phyloP scores from a whole-genome alignment of 1,139 yeast species.

The Ogataea hybrid region DNA sequence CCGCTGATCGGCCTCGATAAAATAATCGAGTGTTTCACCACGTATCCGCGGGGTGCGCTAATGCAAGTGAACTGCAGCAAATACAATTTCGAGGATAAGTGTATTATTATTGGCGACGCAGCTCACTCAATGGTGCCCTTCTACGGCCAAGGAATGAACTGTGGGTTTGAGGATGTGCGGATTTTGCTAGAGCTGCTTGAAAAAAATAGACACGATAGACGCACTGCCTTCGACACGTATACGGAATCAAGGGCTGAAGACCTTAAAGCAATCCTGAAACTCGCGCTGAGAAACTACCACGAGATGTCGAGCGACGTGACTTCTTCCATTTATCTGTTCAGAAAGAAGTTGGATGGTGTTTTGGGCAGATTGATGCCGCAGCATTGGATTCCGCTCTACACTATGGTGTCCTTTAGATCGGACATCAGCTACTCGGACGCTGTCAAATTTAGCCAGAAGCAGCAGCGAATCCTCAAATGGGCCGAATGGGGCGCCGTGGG shows the following conservation, averaged over 20 bases:
- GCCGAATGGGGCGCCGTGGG: constrained; percentile 22
- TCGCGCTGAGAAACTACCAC: constrained; percentile 77
- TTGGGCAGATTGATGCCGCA: constrained; percentile 57
- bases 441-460: constrained; percentile 50
- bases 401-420: constrained; percentile 88
- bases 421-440: constrained; percentile 80
- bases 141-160: constrained; percentile 96
- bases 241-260: constrained; percentile 60
- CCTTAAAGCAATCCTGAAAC: constrained; percentile 67
- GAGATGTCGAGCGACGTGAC: constrained; percentile 89
- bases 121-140: constrained; percentile 98
- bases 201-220: constrained; percentile 40
- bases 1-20: constrained; percentile 61
- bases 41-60: constrained; percentile 73
- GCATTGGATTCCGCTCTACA: constrained; percentile 81
- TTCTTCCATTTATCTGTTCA: constrained; percentile 56
- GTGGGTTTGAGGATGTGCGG: constrained; percentile 90
- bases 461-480: constrained; percentile 41
- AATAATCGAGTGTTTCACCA: constrained; percentile 44
- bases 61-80: constrained; percentile 68
- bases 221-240: constrained; percentile 55
- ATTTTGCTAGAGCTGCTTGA: constrained; percentile 60
- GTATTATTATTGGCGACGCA: constrained; percentile 83
- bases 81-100: constrained; percentile 63
- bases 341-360: constrained; percentile 66